Evolutionary conservation across 306 rosid species (phyloP), one percentile per base, ranked within the genome.

Genomic region (Sechiopsis laciniata): DNA sequence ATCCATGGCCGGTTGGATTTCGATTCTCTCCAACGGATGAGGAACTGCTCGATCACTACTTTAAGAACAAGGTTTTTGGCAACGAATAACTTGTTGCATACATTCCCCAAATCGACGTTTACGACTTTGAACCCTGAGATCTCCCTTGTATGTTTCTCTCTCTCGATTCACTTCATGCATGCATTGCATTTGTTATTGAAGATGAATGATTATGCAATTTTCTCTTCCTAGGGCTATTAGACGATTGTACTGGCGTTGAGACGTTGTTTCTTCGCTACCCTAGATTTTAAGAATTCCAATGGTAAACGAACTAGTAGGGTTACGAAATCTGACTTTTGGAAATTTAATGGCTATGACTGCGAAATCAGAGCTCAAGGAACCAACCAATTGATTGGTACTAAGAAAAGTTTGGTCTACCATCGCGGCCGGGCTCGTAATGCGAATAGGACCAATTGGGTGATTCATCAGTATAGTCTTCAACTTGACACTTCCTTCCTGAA

Each of bases 1-100:
- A 74, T 58, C 50, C 2, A 74, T 20, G 4, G 26, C 69, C 70
- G 17, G 71, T 74, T n/a, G 77, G 77, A 40, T 90, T 15, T 84
- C 75, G 96, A 48, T 90, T 90, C 76, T 75, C 24, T 3, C 97
- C 98, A 6, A 86, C 90, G 0, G 96, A 88, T 10, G 87, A 82
- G 32, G 98, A 92, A 69, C 84, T 92, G 10, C 56, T 92, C 1
- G 2, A 1, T 9, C 55, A 86, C 61, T 92, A 76, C 75, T 74
- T 93, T 16, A 81, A 57, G 75, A 63, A 68, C 26, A 93, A 88
- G 80, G 10, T 80, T 29, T 56, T 10, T 0, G 88, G 83, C 8
- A 16, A 0, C 10, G 55, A 83, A 16, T 68, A 22, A 54, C 3
- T 75, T 3, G 53, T 81, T 1, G 3, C 10, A 10, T 10, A 76